phyloP scores from a whole-genome alignment of 164 flowering plant species.

The Vitis rotundifolia region DNA sequence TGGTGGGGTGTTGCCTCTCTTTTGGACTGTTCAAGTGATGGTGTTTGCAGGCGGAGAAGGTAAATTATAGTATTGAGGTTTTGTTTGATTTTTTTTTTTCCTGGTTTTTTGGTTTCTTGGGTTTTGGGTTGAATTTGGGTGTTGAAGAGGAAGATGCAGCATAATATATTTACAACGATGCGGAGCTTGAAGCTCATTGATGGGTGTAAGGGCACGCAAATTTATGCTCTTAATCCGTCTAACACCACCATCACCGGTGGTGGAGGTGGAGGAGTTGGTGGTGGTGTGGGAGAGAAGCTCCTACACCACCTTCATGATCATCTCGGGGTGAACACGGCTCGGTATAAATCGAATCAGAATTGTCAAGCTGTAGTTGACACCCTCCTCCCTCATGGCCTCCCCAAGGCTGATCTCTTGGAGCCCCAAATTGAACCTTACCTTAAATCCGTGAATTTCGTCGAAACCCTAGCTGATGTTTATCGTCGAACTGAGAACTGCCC shows the following conservation, averaged over 20 bases:
- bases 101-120: background rate
- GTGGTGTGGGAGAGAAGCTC: conserved; percentile 45
- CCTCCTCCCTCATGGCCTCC: conserved; percentile 47
- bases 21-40: conserved; percentile 10
- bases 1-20: background rate
- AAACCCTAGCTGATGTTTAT: conserved; percentile 60
- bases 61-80: background rate
- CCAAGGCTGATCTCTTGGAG: conserved; percentile 39
- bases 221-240: conserved; percentile 40
- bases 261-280: conserved; percentile 22
- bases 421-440: conserved; percentile 75
- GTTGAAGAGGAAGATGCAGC: conserved; percentile 37
- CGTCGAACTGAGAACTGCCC: conserved; percentile 44
- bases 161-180: conserved; percentile 46
- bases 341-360: conserved; percentile 29
- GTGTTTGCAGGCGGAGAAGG: conserved; percentile 22
- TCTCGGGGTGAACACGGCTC: conserved; percentile 32
- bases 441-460: conserved; percentile 59
- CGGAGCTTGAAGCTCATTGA: conserved; percentile 55
- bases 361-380: conserved; percentile 22
- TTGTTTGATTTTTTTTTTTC: background rate
- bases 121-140: background rate
- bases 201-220: conserved; percentile 53
- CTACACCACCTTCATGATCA: conserved; percentile 46
- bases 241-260: conserved; percentile 9